Percentiles rank a stretch among this genome's conserved stretches.
Evolutionary conservation across 441 rosid species (phyloP).

Genomic region (Bruguiera hainesii): DNA sequence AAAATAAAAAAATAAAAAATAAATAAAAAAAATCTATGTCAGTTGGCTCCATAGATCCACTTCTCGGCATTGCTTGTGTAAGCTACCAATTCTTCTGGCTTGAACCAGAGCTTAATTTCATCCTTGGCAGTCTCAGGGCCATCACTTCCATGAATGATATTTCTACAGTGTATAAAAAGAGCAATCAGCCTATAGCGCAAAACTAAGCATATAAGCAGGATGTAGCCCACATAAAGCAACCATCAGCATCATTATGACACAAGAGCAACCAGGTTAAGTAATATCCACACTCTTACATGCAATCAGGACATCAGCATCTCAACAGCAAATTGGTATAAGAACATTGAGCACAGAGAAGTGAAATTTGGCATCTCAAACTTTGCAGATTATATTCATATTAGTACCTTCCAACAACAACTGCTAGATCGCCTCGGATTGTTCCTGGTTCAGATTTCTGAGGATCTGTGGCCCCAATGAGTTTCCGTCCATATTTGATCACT

Average conservation of each 20-base stretch:
- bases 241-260: neutral
- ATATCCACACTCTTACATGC: neutral
- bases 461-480: constrained; percentile 95
- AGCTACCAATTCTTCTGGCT: constrained; percentile 82
- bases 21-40: neutral
- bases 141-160: constrained; percentile 96
- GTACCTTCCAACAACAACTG: constrained; percentile 92
- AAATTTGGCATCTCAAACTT: neutral
- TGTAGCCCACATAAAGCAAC: neutral
- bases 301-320: neutral
- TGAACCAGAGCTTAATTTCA: constrained; percentile 90
- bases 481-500: constrained; percentile 82
- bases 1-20: too few relatives aligned
- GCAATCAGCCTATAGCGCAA: neutral
- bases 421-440: constrained; percentile 95
- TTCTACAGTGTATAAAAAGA: constrained; percentile 37
- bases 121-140: constrained; percentile 95
- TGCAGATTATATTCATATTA: neutral
- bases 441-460: constrained; percentile 98
- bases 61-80: constrained; percentile 80
- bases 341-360: neutral
- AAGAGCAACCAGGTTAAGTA: neutral
- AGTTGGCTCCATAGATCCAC: constrained; percentile 86
- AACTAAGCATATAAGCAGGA: neutral
- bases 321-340: neutral